Evolutionary conservation across 768 basidiomycete species (phyloP).

Genomic region (Chalciporus chontae): DNA sequence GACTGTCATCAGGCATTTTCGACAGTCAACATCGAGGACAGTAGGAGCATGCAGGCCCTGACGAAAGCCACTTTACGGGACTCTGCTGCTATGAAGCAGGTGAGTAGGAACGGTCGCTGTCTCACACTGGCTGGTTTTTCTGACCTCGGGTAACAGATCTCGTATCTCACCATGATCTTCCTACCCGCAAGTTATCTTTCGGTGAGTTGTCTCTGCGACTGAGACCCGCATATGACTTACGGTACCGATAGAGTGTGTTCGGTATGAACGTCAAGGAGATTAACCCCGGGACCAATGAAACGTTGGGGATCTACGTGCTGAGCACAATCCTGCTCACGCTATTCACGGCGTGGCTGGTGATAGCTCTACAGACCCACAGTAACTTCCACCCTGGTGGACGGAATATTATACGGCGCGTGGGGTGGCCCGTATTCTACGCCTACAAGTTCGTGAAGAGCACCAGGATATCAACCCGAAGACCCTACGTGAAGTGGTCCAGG

Average conservation of each 20-base stretch:
- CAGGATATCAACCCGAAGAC: background rate
- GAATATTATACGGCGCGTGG: slow-evolving; percentile 8
- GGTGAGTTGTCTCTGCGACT: slow-evolving; percentile 12
- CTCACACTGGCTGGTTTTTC: background rate
- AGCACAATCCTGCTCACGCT: slow-evolving; percentile 48
- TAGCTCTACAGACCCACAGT: slow-evolving; percentile 44
- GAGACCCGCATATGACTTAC: background rate
- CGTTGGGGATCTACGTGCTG: slow-evolving; percentile 38
- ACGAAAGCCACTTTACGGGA: slow-evolving; percentile 44
- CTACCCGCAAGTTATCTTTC: slow-evolving; percentile 49
- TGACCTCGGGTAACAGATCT: slow-evolving; percentile 34
- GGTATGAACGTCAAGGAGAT: slow-evolving; percentile 33
- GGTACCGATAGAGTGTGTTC: slow-evolving; percentile 29
- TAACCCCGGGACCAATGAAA: slow-evolving; percentile 22
- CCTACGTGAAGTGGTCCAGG: background rate
- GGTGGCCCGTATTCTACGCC: slow-evolving; percentile 19
- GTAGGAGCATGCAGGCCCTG: slow-evolving; percentile 47
- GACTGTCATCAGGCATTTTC: slow-evolving; percentile 47
- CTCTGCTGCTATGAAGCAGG: slow-evolving; percentile 39
- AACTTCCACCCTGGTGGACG: slow-evolving; percentile 15
- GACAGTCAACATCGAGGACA: slow-evolving; percentile 58
- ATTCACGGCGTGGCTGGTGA: slow-evolving; percentile 52
- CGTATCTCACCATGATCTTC: slow-evolving; percentile 61
- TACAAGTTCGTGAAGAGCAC: background rate
- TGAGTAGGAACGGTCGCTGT: background rate